Evolutionary conservation across 176 grass and related monocot species (phyloP).

Genomic region (Cenchrus americanus): DNA sequence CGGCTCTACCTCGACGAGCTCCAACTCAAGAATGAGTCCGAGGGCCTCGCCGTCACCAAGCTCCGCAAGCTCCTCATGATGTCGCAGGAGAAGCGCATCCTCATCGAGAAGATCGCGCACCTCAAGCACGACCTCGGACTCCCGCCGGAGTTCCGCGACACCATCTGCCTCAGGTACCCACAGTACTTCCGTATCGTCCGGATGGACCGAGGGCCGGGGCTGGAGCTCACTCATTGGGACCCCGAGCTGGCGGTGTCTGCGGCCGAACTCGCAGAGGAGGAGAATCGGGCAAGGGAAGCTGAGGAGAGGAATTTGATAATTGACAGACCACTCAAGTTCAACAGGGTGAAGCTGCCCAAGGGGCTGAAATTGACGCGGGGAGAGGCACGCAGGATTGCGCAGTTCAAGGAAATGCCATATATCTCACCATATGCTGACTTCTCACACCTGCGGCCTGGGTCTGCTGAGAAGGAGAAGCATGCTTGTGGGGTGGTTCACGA

Average conservation of each 20-base stretch:
- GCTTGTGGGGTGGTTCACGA: slow-evolving; percentile 89
- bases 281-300: slow-evolving; percentile 61
- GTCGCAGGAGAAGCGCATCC: slow-evolving; percentile 67
- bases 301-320: slow-evolving; percentile 89
- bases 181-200: slow-evolving; percentile 78
- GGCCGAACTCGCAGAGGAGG: slow-evolving; percentile 79
- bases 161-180: slow-evolving; percentile 79
- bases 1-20: slow-evolving; percentile 90
- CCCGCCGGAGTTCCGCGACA: slow-evolving; percentile 75
- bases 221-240: slow-evolving; percentile 96
- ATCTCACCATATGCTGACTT: slow-evolving; percentile 90
- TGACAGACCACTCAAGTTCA: slow-evolving; percentile 78
- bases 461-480: slow-evolving; percentile 81
- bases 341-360: slow-evolving; percentile 72
- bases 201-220: slow-evolving; percentile 79
- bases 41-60: slow-evolving; percentile 72
- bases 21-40: slow-evolving; percentile 74
- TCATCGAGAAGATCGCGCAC: slow-evolving; percentile 88
- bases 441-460: slow-evolving; percentile 66
- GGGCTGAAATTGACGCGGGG: slow-evolving; percentile 76
- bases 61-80: slow-evolving; percentile 96
- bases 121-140: slow-evolving; percentile 85
- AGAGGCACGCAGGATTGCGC: slow-evolving; percentile 58
- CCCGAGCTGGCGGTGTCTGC: slow-evolving; percentile 72
- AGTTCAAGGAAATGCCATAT: slow-evolving; percentile 73